Percentiles rank a stretch among this genome's conserved stretches.
Evolutionary conservation across 1,284 basidiomycete genomes (phyloP).

Genomic region (Trichosporon coremiiforme): DNA sequence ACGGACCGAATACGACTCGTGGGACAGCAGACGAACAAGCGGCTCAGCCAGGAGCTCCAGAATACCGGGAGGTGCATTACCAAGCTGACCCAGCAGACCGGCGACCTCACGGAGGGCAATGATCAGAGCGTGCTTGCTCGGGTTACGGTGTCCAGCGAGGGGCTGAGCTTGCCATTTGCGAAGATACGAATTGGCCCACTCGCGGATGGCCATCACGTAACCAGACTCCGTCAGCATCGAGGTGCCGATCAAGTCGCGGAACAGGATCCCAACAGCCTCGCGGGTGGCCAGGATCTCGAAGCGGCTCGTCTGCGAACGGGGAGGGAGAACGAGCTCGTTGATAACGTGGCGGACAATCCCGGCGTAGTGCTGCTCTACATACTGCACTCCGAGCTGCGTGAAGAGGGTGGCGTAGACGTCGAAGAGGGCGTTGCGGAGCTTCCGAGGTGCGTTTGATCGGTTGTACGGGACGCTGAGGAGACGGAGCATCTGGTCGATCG

Average conservation of each 20-base stretch:
- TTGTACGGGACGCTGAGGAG: slow-evolving; percentile 79
- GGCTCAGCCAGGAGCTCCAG: slow-evolving; percentile 88
- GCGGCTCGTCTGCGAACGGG: slow-evolving; percentile 62
- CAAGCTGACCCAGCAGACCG: slow-evolving; percentile 81
- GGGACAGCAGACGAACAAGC: slow-evolving; percentile 77
- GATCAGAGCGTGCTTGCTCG: slow-evolving; percentile 70
- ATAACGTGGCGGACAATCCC: slow-evolving; percentile 77
- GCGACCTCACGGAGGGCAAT: slow-evolving; percentile 81
- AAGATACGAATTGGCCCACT: slow-evolving; percentile 76
- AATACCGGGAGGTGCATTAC: slow-evolving; percentile 85
- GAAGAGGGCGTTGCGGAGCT: slow-evolving; percentile 79
- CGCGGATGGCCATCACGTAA: slow-evolving; percentile 87
- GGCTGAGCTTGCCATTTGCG: slow-evolving; percentile 84
- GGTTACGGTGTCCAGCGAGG: slow-evolving; percentile 79
- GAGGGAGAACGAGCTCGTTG: slow-evolving; percentile 69
- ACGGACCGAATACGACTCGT: slow-evolving; percentile 84
- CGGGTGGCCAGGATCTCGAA: slow-evolving; percentile 76
- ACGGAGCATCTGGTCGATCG: slow-evolving; percentile 76
- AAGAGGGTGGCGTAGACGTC: slow-evolving; percentile 85
- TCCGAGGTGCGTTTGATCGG: slow-evolving; percentile 68
- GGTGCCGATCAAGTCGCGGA: slow-evolving; percentile 83
- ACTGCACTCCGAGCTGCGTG: slow-evolving; percentile 71
- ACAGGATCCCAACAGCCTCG: slow-evolving; percentile 71
- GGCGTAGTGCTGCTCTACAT: slow-evolving; percentile 81
- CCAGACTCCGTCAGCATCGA: slow-evolving; percentile 89